Conservation (phyloP, 2,329 filamentous ascomycete genomes). For the Nothophaeocryptopus gaeumannii region DNA sequence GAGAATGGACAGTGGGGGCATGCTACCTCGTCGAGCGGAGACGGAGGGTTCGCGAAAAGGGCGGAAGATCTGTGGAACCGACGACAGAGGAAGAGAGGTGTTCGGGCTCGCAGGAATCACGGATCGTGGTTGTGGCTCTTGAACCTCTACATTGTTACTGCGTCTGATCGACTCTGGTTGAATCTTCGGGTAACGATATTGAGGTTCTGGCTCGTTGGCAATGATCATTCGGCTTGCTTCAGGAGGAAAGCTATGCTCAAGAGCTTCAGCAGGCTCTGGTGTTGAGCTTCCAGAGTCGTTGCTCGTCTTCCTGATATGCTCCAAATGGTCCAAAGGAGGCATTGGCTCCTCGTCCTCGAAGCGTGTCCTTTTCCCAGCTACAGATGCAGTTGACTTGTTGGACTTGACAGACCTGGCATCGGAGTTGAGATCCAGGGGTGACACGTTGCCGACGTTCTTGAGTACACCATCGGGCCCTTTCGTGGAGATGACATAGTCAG, state of each 20-base stretch:
- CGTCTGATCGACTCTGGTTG: too few species aligned
- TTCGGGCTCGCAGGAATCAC: too few species aligned
- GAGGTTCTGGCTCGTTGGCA: too few species aligned
- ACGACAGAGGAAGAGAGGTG: slow-evolving; percentile 10
- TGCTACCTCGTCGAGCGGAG: slow-evolving; percentile 2
- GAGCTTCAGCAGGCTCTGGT: neutral
- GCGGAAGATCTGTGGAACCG: neutral
- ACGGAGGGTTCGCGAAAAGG: neutral
- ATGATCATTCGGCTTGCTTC: too few species aligned
- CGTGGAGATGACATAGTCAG: neutral
- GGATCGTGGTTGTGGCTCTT: too few species aligned
- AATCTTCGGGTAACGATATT: too few species aligned
- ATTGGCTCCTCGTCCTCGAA: slow-evolving; percentile 19
- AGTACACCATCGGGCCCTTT: slow-evolving; percentile 12
- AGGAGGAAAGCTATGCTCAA: too few species aligned
- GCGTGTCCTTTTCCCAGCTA: slow-evolving; percentile 15
- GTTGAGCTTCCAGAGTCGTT: neutral
- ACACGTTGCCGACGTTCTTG: slow-evolving; percentile 14
- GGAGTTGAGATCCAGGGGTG: slow-evolving; percentile 15
- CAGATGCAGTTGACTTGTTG: slow-evolving; percentile 8
- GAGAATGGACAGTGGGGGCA: slow-evolving; percentile 41
- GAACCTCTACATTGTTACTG: too few species aligned
- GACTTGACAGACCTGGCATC: slow-evolving; percentile 14
- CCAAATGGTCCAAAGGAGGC: slow-evolving; percentile 15
- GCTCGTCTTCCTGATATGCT: slow-evolving; percentile 6